Percentiles rank a stretch among this genome's conserved stretches.
Evolutionary conservation across 176 grass and related monocot genomes (phyloP).

Genomic region (Urochloa ruziziensis): DNA sequence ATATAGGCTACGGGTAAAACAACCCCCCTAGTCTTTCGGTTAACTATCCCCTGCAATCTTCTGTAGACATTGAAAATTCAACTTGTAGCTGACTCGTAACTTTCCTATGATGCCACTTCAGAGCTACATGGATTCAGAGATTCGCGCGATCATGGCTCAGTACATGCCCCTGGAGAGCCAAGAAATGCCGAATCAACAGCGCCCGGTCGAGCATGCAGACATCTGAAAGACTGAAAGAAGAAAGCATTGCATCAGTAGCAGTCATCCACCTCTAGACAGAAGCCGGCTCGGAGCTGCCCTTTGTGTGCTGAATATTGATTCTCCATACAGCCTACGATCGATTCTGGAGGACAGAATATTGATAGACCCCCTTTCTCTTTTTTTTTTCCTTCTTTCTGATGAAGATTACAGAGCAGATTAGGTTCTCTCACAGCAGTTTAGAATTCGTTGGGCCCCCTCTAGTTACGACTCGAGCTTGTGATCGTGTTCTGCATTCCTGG

Average conservation of each 20-base stretch:
- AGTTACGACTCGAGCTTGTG: constrained; percentile 4
- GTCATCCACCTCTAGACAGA: background rate
- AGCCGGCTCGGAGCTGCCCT: background rate
- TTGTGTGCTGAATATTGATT: background rate
- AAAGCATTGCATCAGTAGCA: background rate
- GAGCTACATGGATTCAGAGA: constrained; percentile 98
- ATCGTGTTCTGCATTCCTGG: background rate
- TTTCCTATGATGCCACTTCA: constrained; percentile 12
- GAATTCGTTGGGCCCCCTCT: background rate
- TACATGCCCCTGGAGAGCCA: constrained; percentile 92
- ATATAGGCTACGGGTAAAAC: constrained; percentile 79
- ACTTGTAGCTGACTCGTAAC: background rate
- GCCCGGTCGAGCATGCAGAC: constrained; percentile 43
- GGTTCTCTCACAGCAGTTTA: constrained; percentile 21
- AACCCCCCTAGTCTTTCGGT: background rate
- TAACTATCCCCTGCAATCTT: background rate
- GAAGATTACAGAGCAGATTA: constrained; percentile 18
- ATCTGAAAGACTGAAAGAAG: constrained; percentile 43
- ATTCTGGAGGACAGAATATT: background rate
- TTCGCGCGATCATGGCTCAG: constrained; percentile 88
- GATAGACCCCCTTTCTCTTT: background rate
- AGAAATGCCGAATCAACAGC: constrained; percentile 45
- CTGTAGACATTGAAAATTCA: background rate
- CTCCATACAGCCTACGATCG: background rate
- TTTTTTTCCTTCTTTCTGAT: background rate